Evolutionary conservation across 805 yeast genomes (phyloP).

Genomic region (Pichia kluyveri): DNA sequence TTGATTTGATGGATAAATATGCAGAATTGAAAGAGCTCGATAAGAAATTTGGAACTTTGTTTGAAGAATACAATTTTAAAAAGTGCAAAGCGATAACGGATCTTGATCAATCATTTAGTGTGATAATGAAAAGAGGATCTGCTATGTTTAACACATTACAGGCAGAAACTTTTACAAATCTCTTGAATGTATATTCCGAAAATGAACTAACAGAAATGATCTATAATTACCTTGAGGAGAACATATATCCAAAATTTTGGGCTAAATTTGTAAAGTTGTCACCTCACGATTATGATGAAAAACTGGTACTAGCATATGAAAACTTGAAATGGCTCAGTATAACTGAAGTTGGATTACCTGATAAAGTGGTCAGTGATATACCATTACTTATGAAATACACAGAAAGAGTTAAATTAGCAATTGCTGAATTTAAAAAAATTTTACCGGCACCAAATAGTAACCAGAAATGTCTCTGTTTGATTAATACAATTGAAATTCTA

Average conservation of each 20-base stretch:
- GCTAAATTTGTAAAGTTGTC: constrained; percentile 22
- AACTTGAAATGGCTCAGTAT: constrained; percentile 33
- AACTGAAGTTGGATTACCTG: constrained; percentile 42
- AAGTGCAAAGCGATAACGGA: constrained; percentile 3
- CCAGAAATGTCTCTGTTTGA: constrained; percentile 39
- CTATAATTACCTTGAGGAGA: constrained; percentile 63
- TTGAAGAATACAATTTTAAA: constrained; percentile 2
- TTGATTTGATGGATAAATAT: not conserved
- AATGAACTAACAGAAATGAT: constrained; percentile 43
- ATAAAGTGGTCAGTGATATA: constrained; percentile 9
- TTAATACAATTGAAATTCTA: constrained; percentile 43
- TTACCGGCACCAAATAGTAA: constrained; percentile 36
- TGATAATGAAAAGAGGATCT: constrained; percentile 18
- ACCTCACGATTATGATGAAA: constrained; percentile 9
- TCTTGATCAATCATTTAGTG: constrained; percentile 4
- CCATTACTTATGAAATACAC: constrained; percentile 25
- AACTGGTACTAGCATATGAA: constrained; percentile 24
- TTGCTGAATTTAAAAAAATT: constrained; percentile 40
- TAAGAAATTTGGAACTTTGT: constrained; percentile 1
- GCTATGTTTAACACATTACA: constrained; percentile 13
- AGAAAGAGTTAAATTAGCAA: constrained; percentile 41
- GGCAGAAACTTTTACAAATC: constrained; percentile 14
- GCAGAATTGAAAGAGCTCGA: not conserved
- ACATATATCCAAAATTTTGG: constrained; percentile 65
- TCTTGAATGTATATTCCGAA: constrained; percentile 9